Conservation (phyloP, 192 early-diverging fungal species). For the Funneliformis geosporum region DNA sequence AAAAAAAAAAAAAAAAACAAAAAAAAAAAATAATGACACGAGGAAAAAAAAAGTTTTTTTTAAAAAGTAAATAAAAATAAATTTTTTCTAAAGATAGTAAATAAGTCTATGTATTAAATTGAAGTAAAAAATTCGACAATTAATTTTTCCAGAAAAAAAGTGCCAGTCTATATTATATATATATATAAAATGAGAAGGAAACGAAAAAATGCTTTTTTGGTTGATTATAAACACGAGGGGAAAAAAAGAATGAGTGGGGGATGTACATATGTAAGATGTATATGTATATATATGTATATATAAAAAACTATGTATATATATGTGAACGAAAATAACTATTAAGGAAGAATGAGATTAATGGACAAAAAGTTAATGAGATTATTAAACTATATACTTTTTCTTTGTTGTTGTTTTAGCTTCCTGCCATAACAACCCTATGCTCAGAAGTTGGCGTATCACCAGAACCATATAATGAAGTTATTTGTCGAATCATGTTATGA, state of each 20-base stretch:
- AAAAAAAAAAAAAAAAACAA: not conserved
- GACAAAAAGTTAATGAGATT: not conserved
- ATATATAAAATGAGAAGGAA: not conserved
- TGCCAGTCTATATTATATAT: not conserved
- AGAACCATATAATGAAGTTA: conserved; percentile 20
- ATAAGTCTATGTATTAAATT: not conserved
- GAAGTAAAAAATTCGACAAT: not conserved
- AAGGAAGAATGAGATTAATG: not conserved
- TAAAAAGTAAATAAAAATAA: not conserved
- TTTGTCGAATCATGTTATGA: conserved; percentile 35
- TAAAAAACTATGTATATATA: conserved; percentile 9
- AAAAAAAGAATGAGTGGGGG: not conserved
- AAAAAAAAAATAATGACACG: not conserved
- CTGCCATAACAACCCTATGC: conserved; percentile 26
- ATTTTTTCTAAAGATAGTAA: not conserved
- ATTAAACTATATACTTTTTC: not conserved
- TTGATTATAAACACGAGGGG: not conserved
- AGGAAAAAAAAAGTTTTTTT: not conserved
- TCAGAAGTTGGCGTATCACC: conserved; percentile 19
- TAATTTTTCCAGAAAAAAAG: not conserved
- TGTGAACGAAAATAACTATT: not conserved
- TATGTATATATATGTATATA: not conserved
- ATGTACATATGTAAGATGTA: not conserved
- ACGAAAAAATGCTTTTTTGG: not conserved
- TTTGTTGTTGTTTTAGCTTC: conserved; percentile 25